Evolutionary conservation across 768 basidiomycete genomes (phyloP), one percentile per base, ranked within the genome.

Genomic region (Mycena metata): DNA sequence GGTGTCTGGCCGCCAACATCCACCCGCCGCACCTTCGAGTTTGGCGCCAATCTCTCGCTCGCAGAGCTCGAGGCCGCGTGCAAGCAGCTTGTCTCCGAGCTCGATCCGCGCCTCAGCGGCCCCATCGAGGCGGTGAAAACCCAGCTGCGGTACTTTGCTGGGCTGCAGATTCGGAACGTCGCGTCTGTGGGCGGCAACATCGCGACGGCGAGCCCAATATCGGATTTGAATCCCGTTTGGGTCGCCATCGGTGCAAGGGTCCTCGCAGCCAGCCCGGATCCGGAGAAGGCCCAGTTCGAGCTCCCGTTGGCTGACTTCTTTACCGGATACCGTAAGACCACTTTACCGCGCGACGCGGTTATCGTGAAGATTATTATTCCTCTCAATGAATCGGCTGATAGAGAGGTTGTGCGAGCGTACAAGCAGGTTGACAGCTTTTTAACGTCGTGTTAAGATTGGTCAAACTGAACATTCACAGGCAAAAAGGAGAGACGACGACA

Each of bases 191-290:
- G 71, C 15, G 71, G 71, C 21, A 72, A 72, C 26, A 72, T 72
- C 24, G 71, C 71, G 26, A 72, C 71, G 13, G 71, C 71, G 12
- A 66, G 64, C 36, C 71, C 71, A 3, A 72, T 72, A 23, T 72
- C 71, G 11, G 71, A 72, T 42, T 45, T 72, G 24, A 72, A 72
- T 51, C 71, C 71, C 5, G 71, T 72, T 16, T 72, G 71, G 71
- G 68, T 72, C 23, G 67, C 71, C 19, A 69, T 59, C 3, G 46
- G 43, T n/a, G 69, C 71, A 21, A 69, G 33, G 10, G 45, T 72
- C 5, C 39, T 72, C 19, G 67, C 69, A 17, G 68, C 57, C 5
- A 63, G 54, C 56, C 39, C 39, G 19, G 11, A 12, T 23, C 56
- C 67, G 11, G 65, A 57, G 23, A 49, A 35, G 35, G 42, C 64